Conservation (phyloP, 2,329 filamentous ascomycete species). For the Cladosporium oxysporum region DNA sequence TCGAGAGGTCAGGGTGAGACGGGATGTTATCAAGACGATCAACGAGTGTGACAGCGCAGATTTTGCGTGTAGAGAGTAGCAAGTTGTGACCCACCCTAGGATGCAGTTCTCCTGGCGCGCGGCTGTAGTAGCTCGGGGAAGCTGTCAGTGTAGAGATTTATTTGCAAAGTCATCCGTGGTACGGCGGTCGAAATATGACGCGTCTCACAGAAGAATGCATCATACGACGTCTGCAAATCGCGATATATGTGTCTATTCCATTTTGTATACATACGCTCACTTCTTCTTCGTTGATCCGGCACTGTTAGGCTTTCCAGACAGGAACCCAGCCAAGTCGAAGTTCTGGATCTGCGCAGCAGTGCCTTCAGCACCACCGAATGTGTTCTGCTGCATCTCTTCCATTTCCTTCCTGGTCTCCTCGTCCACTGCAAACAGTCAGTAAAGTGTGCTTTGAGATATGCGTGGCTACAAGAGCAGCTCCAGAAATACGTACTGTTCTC, state of each 20-base stretch:
- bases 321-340: conserved; percentile 69
- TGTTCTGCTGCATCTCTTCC: conserved; percentile 81
- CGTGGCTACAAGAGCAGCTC: background rate
- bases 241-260: background rate
- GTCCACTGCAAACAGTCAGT: conserved; percentile 69
- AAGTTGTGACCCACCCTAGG: background rate
- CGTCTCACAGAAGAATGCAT: background rate
- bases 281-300: conserved; percentile 15
- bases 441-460: background rate
- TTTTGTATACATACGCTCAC: background rate
- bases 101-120: background rate
- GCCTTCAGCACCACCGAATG: conserved; percentile 45
- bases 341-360: conserved; percentile 60
- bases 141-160: background rate
- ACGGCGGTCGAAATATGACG: background rate
- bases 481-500: conserved; percentile 76
- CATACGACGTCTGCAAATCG: background rate
- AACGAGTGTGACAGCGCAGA: background rate
- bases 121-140: background rate
- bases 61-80: background rate
- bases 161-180: background rate
- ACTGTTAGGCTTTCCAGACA: conserved; percentile 55
- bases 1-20: background rate
- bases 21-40: background rate
- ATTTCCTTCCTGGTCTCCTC: conserved; percentile 93